Conservation (phyloP, 2,329 filamentous ascomycete genomes). For the Aspergillaceae sp. region DNA sequence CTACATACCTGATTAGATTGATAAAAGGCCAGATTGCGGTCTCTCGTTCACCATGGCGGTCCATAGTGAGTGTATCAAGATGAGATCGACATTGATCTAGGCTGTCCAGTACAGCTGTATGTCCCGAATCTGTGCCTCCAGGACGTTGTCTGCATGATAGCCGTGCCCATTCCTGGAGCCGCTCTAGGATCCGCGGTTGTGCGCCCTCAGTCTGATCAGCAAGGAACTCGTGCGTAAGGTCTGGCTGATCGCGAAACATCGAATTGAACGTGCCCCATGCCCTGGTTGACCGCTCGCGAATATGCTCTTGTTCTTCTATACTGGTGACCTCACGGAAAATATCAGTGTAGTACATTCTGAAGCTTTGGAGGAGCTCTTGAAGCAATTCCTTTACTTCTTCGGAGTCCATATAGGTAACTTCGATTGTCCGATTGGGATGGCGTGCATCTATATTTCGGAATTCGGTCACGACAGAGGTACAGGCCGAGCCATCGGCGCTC, state of each 20-base stretch:
- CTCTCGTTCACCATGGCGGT: neutral
- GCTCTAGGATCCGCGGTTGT: slow-evolving; percentile 2
- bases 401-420: slow-evolving; percentile 9
- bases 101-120: slow-evolving; percentile 1
- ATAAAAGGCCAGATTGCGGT: slow-evolving; percentile 15
- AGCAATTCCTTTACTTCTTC: slow-evolving; percentile 10
- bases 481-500: slow-evolving; percentile 9
- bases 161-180: slow-evolving; percentile 6
- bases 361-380: slow-evolving; percentile 7
- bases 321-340: slow-evolving; percentile 1
- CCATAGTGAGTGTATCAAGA: slow-evolving; percentile 10
- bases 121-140: slow-evolving; percentile 5
- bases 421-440: slow-evolving; percentile 9
- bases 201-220: slow-evolving; percentile 2
- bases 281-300: slow-evolving; percentile 2
- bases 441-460: slow-evolving; percentile 7
- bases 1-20: slow-evolving; percentile 13
- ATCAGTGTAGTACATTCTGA: slow-evolving; percentile 5
- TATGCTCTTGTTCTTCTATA: slow-evolving; percentile 4
- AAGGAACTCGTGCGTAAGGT: slow-evolving; percentile 8
- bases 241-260: slow-evolving; percentile 8
- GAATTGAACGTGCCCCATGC: slow-evolving; percentile 10
- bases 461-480: slow-evolving; percentile 13
- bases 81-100: slow-evolving; percentile 7
- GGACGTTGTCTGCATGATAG: slow-evolving; percentile 5